These are phyloP conservation scores for Pleurostoma richardsiae DNA, from an alignment of 2,329 filamentous ascomycete species.

Conservation along the genomic window DNA sequence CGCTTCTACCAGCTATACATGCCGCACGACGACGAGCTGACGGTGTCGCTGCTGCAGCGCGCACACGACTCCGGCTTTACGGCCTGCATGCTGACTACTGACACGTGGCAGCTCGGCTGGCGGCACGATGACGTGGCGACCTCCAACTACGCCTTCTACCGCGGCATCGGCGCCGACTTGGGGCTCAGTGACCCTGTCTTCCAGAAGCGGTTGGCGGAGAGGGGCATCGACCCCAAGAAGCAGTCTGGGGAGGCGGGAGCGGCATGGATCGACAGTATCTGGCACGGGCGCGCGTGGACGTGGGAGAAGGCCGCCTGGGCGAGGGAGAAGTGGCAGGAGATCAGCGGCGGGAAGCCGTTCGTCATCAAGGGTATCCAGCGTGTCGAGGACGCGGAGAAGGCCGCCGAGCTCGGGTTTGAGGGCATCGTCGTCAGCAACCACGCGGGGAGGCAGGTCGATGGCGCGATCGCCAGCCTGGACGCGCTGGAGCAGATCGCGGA, in stretches of 20 bases:
- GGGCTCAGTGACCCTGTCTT: constrained; percentile 57
- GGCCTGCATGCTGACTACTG: constrained; percentile 54
- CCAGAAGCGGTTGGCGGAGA: constrained; percentile 41
- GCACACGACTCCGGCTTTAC: constrained; percentile 50
- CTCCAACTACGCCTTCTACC: constrained; percentile 59
- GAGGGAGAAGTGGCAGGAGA: constrained; percentile 52
- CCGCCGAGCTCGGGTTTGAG: constrained; percentile 52
- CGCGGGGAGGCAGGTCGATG: constrained; percentile 57
- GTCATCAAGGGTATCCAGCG: constrained; percentile 59
- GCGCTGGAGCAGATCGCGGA: constrained; percentile 53
- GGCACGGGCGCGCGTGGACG: constrained; percentile 57
- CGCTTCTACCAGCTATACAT: constrained; percentile 62
- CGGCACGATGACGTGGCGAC: constrained; percentile 51
- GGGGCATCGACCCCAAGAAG: constrained; percentile 45
- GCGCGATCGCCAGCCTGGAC: constrained; percentile 53
- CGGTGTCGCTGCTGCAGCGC: constrained; percentile 48
- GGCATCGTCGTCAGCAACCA: constrained; percentile 57
- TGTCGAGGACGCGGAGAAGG: constrained; percentile 50
- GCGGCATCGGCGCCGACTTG: constrained; percentile 52
- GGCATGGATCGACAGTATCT: constrained; percentile 59
- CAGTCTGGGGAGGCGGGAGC: constrained; percentile 49
- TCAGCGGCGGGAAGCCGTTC: constrained; percentile 54
- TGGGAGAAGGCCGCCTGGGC: constrained; percentile 61
- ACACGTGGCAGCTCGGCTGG: constrained; percentile 62
- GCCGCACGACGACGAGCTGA: constrained; percentile 57